A percentile compares a stretch with the other conserved stretches of the same genome.
Evolutionary conservation across 768 basidiomycete genomes (phyloP).

Genomic region (Psilocybe sp.): DNA sequence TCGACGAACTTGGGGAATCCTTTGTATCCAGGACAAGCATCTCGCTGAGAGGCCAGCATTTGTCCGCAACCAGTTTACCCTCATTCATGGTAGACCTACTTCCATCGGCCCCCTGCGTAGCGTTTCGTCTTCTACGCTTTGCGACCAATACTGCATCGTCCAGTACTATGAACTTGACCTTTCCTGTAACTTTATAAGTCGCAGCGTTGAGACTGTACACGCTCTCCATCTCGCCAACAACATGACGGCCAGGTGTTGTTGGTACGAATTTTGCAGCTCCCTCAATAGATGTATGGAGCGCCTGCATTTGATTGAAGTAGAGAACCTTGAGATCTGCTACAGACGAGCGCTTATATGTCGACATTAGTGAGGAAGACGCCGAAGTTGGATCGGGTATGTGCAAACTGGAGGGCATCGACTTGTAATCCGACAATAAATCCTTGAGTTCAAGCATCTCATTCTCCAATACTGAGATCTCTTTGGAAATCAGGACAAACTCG

Average conservation of each 20-base stretch:
- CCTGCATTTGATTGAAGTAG: constrained; percentile 83
- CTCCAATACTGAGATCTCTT: constrained; percentile 94
- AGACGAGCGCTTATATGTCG: constrained; percentile 72
- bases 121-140: constrained; percentile 65
- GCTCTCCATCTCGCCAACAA: constrained; percentile 22
- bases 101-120: constrained; percentile 38
- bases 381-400: constrained; percentile 84
- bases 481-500: constrained; percentile 94
- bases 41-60: constrained; percentile 91
- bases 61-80: constrained; percentile 86
- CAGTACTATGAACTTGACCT: constrained; percentile 85
- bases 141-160: constrained; percentile 92
- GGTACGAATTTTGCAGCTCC: too few species aligned
- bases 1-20: constrained; percentile 77
- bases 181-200: constrained; percentile 88
- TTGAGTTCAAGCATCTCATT: constrained; percentile 98
- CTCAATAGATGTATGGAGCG: too few species aligned
- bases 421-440: constrained; percentile 92
- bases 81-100: constrained; percentile 46
- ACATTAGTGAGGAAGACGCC: constrained; percentile 42
- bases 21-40: constrained; percentile 96
- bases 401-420: constrained; percentile 89
- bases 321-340: constrained; percentile 93
- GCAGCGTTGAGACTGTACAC: constrained; percentile 87
- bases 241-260: too few species aligned